Evolutionary conservation across 768 basidiomycete genomes (phyloP).

Genomic region (Nidula microcarpa): DNA sequence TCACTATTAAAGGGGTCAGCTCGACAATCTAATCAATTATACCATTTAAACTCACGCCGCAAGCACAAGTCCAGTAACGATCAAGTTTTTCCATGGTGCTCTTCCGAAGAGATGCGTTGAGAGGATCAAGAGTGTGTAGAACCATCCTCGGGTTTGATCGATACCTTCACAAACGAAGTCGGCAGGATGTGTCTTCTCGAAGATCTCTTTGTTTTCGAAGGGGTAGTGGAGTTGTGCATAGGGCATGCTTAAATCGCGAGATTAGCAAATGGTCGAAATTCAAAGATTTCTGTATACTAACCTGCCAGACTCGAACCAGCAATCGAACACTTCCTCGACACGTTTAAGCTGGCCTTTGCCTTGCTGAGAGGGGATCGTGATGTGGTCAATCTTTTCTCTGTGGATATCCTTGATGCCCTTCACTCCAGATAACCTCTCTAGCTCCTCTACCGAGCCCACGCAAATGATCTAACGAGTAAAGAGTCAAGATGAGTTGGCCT

Average conservation of each 20-base stretch:
- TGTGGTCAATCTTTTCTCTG: conserved; percentile 91
- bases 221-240: conserved; percentile 98
- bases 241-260: conserved; percentile 72
- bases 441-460: conserved; percentile 82
- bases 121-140: conserved; percentile 95
- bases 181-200: conserved; percentile 85
- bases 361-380: conserved; percentile 89
- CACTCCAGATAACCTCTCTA: conserved; percentile 82
- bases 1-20: conserved; percentile 48
- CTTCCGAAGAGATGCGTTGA: conserved; percentile 92
- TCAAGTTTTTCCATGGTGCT: conserved; percentile 98
- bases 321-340: conserved; percentile 98
- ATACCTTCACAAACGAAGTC: conserved; percentile 98
- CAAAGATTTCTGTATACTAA: conserved; percentile 25
- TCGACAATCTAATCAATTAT: too few relatives aligned
- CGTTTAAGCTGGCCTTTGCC: conserved; percentile 86
- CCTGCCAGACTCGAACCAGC: conserved; percentile 99
- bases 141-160: conserved; percentile 99
- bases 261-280: not conserved
- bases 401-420: conserved; percentile 87
- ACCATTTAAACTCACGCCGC: conserved; percentile 63
- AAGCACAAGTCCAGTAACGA: conserved; percentile 92
- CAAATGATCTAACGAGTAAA: conserved; percentile 60
- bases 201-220: conserved; percentile 91
- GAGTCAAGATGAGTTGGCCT: not conserved